Base-by-base conservation (phyloP, 176 grass and related monocot genomes). In the Oryza officinalis region DNA sequence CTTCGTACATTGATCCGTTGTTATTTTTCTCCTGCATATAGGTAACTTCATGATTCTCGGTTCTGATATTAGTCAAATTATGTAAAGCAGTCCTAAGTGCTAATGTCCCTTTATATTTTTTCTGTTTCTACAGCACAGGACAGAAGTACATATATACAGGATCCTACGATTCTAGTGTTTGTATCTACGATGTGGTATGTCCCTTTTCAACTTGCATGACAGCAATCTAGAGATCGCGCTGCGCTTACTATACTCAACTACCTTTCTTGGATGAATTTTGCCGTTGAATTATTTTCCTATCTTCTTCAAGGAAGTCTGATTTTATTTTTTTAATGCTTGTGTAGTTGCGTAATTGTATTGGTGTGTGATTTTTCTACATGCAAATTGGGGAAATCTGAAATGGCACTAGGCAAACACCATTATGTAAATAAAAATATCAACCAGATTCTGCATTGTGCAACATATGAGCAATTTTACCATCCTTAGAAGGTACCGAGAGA, bases 81-180 rank as follows among this genome's bases (percentile, higher is more conserved):
- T 71, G 45, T 43, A 50, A 52, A 57, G 20, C n/a, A 50, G 20
- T 27, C 1, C 28, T 30, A 50, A 63, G 66, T 40, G 28, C 79
- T 79, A 49, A 82, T 72, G 77, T 74, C 63, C 33, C 45, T 49
- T 12, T 81, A 13, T 69, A 15, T 31, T 75, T 68, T 52, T 77
- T 65, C 25, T 85, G 57, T 81, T 91, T 60, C 63, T 75, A 69
- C 87, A 94, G 94, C 83, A 92, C 92, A 2, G 92, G 94, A 65
- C 92, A 90, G 67, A 90, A 80, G 81, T 94, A 94, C 85, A 94
- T 97, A 84, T 97, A 97, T 90, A 90, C 92, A 25, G 94, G 94
- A 80, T 97, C 94, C 6, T 83, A 87, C 41, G 94, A 97, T 84
- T 68, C 80, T 30, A 71, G 65, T 26, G 90, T 97, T 32, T 87